Evolutionary conservation across 352 stramenopile genomes (phyloP), one percentile per base, ranked within the genome.

Genomic region (Phytophthora tentaculata): DNA sequence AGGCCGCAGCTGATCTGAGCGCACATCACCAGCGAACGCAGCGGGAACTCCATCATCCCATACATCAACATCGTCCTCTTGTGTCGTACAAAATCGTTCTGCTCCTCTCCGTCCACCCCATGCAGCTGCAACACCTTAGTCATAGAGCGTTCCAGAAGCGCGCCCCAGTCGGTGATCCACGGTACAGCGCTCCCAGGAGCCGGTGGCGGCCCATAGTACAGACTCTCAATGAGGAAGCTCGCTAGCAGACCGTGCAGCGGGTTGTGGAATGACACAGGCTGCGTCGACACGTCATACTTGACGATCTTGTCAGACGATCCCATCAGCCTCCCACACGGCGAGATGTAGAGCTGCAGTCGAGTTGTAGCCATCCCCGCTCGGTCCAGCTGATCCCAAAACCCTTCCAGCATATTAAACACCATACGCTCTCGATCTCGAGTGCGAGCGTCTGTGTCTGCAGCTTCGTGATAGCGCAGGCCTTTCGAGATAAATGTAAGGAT

Each of bases 201-300:
- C 17, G 65, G 50, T 0, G 65, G 56, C 28, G 80, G 78, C 0
- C 81, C 81, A 55, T 90, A 84, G 52, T 92, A 88, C 16, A 91
- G 49, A 50, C 80, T 86, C 62, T 96, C 88, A n/a, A 96, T 77
- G 0, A 96, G 51, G 41, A 95, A 92, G 49, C 76, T 88, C 1
- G 81, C 86, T 8, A 97, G 65, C 44, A 97, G 80, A 35, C 89
- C 87, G 55, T 98, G 90, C 20, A 98, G 72, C 17, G 92, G 91
- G 44, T 97, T 86, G 70, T 98, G 92, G 29, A 97, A 93, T 19
- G 92, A 98, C 6, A 98, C 91, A 2, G 80, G 79, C 47, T 92
- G 79, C 2, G 74, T 83, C 0, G 73, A 77, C 10, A 95, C 83
- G 64, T 91, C 80, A 61, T 89, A 96, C 64, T 93, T 90, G 53